Percentiles rank a stretch among this genome's conserved stretches.
These are phyloP conservation scores for Rhizomucor miehei DNA, from an alignment of 371 early-diverging fungal species.

Conservation along the genomic window DNA sequence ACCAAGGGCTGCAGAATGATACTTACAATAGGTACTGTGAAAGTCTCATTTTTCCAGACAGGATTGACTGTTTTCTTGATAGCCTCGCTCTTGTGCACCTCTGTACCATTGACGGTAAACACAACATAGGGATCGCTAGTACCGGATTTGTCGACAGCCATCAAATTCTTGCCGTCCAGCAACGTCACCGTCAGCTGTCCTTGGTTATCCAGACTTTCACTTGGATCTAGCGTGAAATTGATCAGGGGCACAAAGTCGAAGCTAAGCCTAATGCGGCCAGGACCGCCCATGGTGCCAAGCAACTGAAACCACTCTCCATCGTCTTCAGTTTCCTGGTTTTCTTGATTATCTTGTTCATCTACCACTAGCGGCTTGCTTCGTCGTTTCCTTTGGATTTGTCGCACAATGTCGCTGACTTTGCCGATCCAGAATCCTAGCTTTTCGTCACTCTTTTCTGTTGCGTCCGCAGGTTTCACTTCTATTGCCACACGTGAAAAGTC, in stretches of 20 bases:
- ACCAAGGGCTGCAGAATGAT: not conserved
- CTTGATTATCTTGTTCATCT: too few species aligned
- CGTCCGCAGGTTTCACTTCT: conserved; percentile 38
- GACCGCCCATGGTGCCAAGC: conserved; percentile 31
- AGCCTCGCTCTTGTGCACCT: conserved; percentile 73
- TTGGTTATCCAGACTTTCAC: conserved; percentile 62
- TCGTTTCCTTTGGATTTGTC: conserved; percentile 30
- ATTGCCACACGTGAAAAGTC: conserved; percentile 61
- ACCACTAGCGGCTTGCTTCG: not conserved
- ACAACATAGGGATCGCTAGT: conserved; percentile 84
- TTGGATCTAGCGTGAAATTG: conserved; percentile 50
- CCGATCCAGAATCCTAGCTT: conserved; percentile 40
- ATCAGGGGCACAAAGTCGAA: conserved; percentile 50
- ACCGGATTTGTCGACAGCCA: conserved; percentile 53
- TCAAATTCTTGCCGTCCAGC: conserved; percentile 43
- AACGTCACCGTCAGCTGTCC: conserved; percentile 47
- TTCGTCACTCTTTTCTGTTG: conserved; percentile 29
- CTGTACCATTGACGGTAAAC: conserved; percentile 74
- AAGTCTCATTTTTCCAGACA: conserved; percentile 68
- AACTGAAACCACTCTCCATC: conserved; percentile 40
- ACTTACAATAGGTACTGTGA: conserved; percentile 67
- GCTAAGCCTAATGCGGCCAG: conserved; percentile 43
- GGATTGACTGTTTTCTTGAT: conserved; percentile 83
- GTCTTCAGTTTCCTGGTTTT: conserved; percentile 3
- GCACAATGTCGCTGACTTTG: conserved; percentile 26